A percentile compares a stretch with the other conserved stretches of the same genome.
These are phyloP conservation scores for Aspergillus biplanus DNA, from an alignment of 495 filamentous ascomycete genomes.

Conservation along the genomic window DNA sequence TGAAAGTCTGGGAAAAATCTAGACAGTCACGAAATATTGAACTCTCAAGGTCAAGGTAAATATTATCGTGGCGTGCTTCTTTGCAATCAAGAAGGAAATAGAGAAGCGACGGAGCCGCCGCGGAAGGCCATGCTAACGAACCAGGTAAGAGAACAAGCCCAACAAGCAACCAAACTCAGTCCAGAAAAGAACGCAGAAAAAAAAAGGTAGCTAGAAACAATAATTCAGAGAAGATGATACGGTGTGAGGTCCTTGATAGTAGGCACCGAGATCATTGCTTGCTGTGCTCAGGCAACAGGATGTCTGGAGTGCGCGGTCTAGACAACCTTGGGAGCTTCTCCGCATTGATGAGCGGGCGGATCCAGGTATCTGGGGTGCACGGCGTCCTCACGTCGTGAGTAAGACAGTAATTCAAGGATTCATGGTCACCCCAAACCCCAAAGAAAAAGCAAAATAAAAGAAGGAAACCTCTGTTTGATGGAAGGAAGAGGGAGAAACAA, in stretches of 20 bases:
- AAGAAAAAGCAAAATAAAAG: background rate
- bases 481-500: constrained; percentile 24
- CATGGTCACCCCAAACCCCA: constrained; percentile 21
- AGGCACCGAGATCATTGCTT: constrained; percentile 35
- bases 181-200: constrained; percentile 18
- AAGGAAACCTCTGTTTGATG: constrained; percentile 5
- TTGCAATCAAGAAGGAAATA: constrained; percentile 42
- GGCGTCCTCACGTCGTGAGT: constrained; percentile 35
- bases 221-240: background rate
- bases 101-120: constrained; percentile 32
- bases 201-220: constrained; percentile 2
- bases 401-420: constrained; percentile 24
- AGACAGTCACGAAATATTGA: constrained; percentile 18
- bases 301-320: constrained; percentile 34
- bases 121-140: constrained; percentile 48
- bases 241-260: constrained; percentile 24
- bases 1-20: constrained; percentile 8
- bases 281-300: constrained; percentile 30
- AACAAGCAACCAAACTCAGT: constrained; percentile 12
- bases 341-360: constrained; percentile 41
- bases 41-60: constrained; percentile 13
- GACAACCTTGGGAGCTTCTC: constrained; percentile 48
- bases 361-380: constrained; percentile 31
- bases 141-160: constrained; percentile 14
- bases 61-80: constrained; percentile 33